Percentiles rank a stretch among this genome's conserved stretches.
Evolutionary conservation across 1,284 basidiomycete genomes (phyloP).

Genomic region (Ustilago esculenta): DNA sequence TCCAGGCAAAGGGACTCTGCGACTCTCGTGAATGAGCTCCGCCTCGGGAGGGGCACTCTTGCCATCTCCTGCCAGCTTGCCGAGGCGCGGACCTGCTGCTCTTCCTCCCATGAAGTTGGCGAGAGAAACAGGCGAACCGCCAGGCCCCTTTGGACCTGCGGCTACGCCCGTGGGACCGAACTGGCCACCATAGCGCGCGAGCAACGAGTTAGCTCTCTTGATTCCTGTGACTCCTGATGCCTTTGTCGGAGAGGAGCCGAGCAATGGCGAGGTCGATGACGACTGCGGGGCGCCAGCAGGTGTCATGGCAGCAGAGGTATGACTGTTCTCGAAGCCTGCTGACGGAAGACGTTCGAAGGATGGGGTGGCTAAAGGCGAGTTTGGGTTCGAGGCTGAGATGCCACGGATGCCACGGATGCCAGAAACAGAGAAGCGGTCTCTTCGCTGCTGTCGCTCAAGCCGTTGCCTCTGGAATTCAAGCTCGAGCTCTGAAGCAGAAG

Average conservation of each 20-base stretch:
- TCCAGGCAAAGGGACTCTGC: constrained; percentile 48
- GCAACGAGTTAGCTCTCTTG: constrained; percentile 50
- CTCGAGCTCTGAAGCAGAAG: constrained; percentile 32
- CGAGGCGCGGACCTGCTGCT: constrained; percentile 60
- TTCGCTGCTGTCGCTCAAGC: constrained; percentile 35
- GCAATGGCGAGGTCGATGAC: constrained; percentile 22
- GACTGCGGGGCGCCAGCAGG: constrained; percentile 29
- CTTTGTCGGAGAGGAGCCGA: constrained; percentile 37
- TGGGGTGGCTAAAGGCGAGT: constrained; percentile 33
- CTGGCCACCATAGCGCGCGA: constrained; percentile 62
- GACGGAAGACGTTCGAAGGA: constrained; percentile 13
- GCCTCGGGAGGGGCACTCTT: constrained; percentile 60
- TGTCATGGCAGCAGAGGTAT: constrained; percentile 10
- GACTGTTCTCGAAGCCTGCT: constrained; percentile 1
- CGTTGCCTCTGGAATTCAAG: constrained; percentile 40
- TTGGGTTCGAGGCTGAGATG: constrained; percentile 36
- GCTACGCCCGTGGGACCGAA: constrained; percentile 64
- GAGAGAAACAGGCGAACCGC: constrained; percentile 57
- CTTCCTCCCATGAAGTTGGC: constrained; percentile 65
- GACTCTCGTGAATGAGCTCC: constrained; percentile 48
- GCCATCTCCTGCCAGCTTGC: constrained; percentile 61
- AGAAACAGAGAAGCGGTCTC: constrained; percentile 33
- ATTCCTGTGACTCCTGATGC: constrained; percentile 34
- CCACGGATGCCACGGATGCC: constrained; percentile 46
- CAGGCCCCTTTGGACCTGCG: constrained; percentile 27